Evolutionary conservation across 768 basidiomycete genomes (phyloP), one percentile per base, ranked within the genome.

Genomic region (Amyloporia xantha): DNA sequence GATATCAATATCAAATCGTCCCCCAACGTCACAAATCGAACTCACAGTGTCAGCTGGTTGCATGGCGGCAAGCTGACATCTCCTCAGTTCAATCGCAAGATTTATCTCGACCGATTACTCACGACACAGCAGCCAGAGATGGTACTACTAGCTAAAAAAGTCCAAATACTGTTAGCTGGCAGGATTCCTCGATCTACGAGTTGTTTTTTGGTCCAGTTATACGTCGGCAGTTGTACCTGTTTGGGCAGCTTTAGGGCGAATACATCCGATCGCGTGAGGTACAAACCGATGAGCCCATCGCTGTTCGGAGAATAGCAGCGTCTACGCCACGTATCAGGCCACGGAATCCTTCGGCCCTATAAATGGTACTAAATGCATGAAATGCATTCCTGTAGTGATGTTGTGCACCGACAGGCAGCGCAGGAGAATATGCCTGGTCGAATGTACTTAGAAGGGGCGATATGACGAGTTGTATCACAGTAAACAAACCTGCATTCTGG

Each of bases 91-190:
- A 59, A 43, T 33, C 19, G 44, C 23, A 5, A 28, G 17, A n/a
- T n/a, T n/a, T n/a, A n/a, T n/a, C n/a, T n/a, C n/a, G n/a, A n/a
- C n/a, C n/a, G 15, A 20, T 38, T 30, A 76, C 87, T 52, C 73
- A 92, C 91, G 44, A 97, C 95, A 65, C 93, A 97, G 19, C 82
- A 71, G 17, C 96, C 95, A 11, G 92, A 95, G 33, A 98, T 76
- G 6, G 86, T 76, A 60, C 91, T 93, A 60, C 92, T 92, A 12
- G 81, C 77, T 26, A 99, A 70, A 65, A 87, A 99, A 1, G 92
- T 90, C 82, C 80, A 87, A 26, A 86, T 77, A 51, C 85, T 91
- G 60, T 91, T 79, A 7, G 82, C 80, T 26, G 81, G 79, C 36
- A 88, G 67, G 49, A 90, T 77, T 2, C 82, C 82, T 50, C 78